Conservation (phyloP, 441 rosid species). For the Eutrema salsugineum region DNA sequence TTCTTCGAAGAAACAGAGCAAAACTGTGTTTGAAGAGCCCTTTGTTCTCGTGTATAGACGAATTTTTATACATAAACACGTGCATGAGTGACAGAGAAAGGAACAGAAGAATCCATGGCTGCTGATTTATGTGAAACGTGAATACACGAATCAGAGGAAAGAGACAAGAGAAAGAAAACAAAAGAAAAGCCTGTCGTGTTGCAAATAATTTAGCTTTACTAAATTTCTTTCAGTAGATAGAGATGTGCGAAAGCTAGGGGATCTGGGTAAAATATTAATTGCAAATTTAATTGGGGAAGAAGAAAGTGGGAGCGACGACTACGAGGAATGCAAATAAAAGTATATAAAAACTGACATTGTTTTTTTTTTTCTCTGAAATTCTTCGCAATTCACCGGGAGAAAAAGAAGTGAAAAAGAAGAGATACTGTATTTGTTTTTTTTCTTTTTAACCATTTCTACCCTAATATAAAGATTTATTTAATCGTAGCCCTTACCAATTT, state of each 20-base stretch:
- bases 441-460: neutral
- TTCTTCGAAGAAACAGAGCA: neutral
- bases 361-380: neutral
- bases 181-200: neutral
- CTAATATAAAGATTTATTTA: neutral
- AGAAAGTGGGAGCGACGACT: constrained; percentile 26
- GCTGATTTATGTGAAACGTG: constrained; percentile 9
- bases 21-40: neutral
- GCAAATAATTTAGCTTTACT: neutral
- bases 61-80: neutral
- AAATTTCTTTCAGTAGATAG: constrained; percentile 5
- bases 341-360: neutral
- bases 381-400: constrained; percentile 1
- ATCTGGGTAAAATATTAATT: constrained; percentile 15
- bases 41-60: neutral
- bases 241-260: constrained; percentile 18
- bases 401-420: neutral
- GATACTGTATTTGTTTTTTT: no score
- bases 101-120: constrained; percentile 12
- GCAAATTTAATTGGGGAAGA: neutral
- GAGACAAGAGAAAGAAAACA: neutral
- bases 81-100: constrained; percentile 1
- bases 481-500: neutral
- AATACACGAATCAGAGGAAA: constrained; percentile 1
- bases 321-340: constrained; percentile 8